A percentile compares a stretch with the other conserved stretches of the same genome.
These are phyloP conservation scores for Crithidia bombi DNA, from an alignment of 208 protist species.

Conservation along the genomic window DNA sequence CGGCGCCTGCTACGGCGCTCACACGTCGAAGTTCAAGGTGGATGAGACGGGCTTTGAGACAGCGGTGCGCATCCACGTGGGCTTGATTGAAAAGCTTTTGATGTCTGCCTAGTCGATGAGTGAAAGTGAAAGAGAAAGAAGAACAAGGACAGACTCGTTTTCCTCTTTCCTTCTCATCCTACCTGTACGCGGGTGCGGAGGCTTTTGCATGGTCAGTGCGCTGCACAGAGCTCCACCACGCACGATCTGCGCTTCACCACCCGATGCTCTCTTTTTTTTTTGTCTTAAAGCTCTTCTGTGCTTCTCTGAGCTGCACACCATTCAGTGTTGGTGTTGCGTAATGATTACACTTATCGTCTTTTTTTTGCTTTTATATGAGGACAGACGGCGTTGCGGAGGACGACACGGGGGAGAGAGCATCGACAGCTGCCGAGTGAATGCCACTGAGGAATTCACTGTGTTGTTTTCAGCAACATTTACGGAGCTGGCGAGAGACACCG, in stretches of 20 bases:
- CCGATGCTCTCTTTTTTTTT: background rate
- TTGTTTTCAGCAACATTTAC: no score
- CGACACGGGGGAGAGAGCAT: no score
- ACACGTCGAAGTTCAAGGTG: slow-evolving; percentile 54
- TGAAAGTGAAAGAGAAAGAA: background rate
- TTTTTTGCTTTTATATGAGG: no score
- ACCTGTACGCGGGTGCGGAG: background rate
- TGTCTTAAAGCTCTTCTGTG: background rate
- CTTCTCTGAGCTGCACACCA: no score
- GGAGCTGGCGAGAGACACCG: no score
- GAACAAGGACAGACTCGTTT: background rate
- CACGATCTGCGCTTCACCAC: background rate
- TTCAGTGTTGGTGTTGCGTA: no score
- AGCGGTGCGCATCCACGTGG: slow-evolving; percentile 52
- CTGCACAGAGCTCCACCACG: background rate
- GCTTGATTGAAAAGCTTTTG: slow-evolving; percentile 49
- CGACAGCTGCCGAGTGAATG: no score
- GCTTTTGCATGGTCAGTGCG: background rate
- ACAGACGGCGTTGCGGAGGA: no score
- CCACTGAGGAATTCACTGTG: no score
- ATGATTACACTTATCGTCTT: no score
- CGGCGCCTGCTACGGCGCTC: slow-evolving; percentile 36
- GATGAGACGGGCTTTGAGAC: slow-evolving; percentile 58
- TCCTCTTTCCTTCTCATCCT: no score
- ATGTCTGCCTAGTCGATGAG: slow-evolving; percentile 23